Evolutionary conservation across 805 yeast genomes (phyloP).

Genomic region (Wickerhamomyces queroliae): DNA sequence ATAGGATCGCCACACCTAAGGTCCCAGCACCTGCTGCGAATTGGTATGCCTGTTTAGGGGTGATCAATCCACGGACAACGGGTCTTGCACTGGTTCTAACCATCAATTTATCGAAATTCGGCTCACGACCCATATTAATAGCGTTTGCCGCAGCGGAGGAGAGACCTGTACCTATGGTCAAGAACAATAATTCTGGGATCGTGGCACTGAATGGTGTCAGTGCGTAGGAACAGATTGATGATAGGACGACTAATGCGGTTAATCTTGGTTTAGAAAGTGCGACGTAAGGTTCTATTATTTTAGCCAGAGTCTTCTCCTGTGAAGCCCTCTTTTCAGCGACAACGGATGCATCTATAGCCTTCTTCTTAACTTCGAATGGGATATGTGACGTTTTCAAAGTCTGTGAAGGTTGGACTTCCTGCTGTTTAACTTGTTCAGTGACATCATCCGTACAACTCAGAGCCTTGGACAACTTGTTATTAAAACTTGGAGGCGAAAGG

Average conservation of each 20-base stretch:
- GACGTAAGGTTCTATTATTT: constrained; percentile 54
- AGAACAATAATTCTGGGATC: constrained; percentile 57
- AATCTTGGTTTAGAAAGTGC: constrained; percentile 88
- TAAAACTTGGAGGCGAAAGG: constrained; percentile 11
- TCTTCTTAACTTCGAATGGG: constrained; percentile 55
- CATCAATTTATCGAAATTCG: constrained; percentile 83
- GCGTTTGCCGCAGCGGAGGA: constrained; percentile 95
- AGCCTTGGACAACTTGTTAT: constrained; percentile 20
- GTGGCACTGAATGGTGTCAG: constrained; percentile 81
- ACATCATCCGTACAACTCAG: constrained; percentile 29
- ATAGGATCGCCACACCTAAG: constrained; percentile 62
- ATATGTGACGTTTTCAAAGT: constrained; percentile 23
- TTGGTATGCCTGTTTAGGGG: constrained; percentile 68
- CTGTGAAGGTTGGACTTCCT: constrained; percentile 1
- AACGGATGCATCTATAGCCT: constrained; percentile 24
- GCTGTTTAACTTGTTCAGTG: constrained; percentile 9
- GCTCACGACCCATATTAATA: constrained; percentile 95
- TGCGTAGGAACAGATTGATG: constrained; percentile 92
- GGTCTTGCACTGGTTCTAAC: constrained; percentile 85
- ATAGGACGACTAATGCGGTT: constrained; percentile 80
- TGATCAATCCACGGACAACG: constrained; percentile 75
- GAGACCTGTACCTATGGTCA: constrained; percentile 81
- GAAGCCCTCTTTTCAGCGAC: constrained; percentile 15
- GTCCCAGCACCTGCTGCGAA: constrained; percentile 77
- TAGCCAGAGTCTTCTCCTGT: constrained; percentile 24